A percentile compares a stretch with the other conserved stretches of the same genome.
These are phyloP conservation scores for Diutina ranongensis DNA, from an alignment of 1,139 yeast genomes.

Conservation along the genomic window DNA sequence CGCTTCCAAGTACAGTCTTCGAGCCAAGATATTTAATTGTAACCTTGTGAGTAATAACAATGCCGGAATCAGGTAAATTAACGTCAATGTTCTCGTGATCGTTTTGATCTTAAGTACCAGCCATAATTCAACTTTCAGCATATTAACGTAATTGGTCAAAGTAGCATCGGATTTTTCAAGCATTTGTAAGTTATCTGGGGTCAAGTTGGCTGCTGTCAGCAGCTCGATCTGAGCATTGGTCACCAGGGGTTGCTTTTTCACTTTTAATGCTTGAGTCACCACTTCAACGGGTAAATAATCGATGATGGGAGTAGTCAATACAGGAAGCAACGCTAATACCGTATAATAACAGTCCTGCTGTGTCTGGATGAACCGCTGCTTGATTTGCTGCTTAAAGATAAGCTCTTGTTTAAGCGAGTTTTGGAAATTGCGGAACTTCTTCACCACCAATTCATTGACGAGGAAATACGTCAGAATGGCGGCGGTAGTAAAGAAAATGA, in stretches of 20 bases:
- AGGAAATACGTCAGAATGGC: conserved; percentile 49
- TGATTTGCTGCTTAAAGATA: conserved; percentile 66
- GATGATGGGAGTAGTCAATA: conserved; percentile 53
- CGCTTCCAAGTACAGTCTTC: conserved; percentile 73
- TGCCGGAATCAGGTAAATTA: conserved; percentile 58
- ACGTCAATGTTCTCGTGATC: conserved; percentile 60
- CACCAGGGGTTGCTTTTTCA: conserved; percentile 34
- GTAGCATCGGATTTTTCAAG: conserved; percentile 17
- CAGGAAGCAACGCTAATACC: conserved; percentile 72
- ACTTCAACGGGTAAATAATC: conserved; percentile 60
- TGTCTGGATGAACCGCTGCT: conserved; percentile 66
- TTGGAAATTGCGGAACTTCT: conserved; percentile 55
- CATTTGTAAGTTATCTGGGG: conserved; percentile 14
- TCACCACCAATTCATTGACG: conserved; percentile 45
- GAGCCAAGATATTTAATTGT: conserved; percentile 79
- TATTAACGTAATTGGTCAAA: conserved; percentile 22
- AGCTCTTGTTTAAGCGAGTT: conserved; percentile 62
- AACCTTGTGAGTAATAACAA: conserved; percentile 68
- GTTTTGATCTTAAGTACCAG: conserved; percentile 66
- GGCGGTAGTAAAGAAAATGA: conserved; percentile 46
- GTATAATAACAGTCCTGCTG: conserved; percentile 87
- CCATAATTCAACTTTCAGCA: conserved; percentile 77
- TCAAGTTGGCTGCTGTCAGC: conserved; percentile 31
- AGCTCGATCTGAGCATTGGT: conserved; percentile 7
- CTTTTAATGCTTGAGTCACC: conserved; percentile 59